phyloP scores from a whole-genome alignment of 2,329 filamentous ascomycete species.

The Sclerotiophoma versabilis region DNA sequence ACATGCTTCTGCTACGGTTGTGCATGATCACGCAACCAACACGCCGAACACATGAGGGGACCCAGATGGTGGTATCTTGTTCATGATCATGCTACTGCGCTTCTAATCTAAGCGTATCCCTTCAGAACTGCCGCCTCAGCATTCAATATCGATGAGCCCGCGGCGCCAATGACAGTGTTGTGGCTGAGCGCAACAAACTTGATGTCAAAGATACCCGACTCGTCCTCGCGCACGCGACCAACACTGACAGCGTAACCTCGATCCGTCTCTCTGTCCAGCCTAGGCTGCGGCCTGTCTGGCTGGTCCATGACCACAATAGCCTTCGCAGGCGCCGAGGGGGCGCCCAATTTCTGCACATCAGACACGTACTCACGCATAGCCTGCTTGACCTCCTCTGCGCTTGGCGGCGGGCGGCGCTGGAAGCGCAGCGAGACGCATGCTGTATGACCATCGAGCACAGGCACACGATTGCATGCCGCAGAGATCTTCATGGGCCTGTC shows the following conservation, averaged over 20 bases:
- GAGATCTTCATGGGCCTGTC: conserved; percentile 81
- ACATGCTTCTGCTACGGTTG: neutral
- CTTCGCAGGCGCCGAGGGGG: conserved; percentile 81
- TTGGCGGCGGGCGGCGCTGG: conserved; percentile 75
- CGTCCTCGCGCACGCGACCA: conserved; percentile 83
- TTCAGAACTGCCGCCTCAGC: conserved; percentile 91
- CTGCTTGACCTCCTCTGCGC: conserved; percentile 75
- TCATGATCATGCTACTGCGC: neutral
- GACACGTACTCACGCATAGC: conserved; percentile 82
- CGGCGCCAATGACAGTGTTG: conserved; percentile 90
- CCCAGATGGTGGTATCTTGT: conserved; percentile 4
- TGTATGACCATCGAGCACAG: conserved; percentile 94
- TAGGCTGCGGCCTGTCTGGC: conserved; percentile 86
- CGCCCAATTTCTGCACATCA: conserved; percentile 83
- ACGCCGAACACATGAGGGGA: neutral
- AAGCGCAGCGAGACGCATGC: conserved; percentile 92
- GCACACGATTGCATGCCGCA: conserved; percentile 89
- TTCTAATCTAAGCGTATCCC: conserved; percentile 66
- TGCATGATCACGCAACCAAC: neutral
- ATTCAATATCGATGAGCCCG: conserved; percentile 94
- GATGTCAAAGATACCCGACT: conserved; percentile 88
- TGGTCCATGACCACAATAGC: conserved; percentile 91
- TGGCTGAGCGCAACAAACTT: conserved; percentile 95
- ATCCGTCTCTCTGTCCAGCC: conserved; percentile 85
- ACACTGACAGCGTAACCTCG: conserved; percentile 91